Base-by-base conservation (phyloP, 371 early-diverging fungal genomes). In the Mucor piriformis region DNA sequence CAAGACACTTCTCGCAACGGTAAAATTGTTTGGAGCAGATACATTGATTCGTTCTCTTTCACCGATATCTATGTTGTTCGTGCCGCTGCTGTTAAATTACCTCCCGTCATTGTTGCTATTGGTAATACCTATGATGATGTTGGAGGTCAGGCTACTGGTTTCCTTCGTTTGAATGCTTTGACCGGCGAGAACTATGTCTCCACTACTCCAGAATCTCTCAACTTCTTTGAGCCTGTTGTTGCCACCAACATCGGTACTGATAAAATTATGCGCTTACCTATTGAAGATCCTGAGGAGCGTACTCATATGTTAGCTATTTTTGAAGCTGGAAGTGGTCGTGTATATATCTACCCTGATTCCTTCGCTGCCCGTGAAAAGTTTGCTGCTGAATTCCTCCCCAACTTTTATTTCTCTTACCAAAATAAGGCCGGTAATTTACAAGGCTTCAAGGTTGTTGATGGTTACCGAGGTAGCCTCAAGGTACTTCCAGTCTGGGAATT, bases 1-100 rank as follows among this genome's bases (percentile, higher is more conserved):
- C 80, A 95, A 32, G 91, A 94, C 61, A 88, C 94, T 16, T 82
- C 78, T 52, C 80, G 71, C 40, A 77, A 81, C 38, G 95, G 95
- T 1, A 64, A 80, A 32, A 77, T 86, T 50, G 80, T 92, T 2
- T 97, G 97, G 97, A 82, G 86, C 18, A 64, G 77, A 16, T 76
- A 76, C 48, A 51, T 76, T 8, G 69, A 65, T 18, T 54, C 61
- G 20, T 74, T 81, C 18, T 66, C 76, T 0, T 82, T 88, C 48
- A 65, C 72, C 7, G 67, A 86, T 27, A 18, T 93, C 2, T 64
- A 86, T 47, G 65, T 86, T 13, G 83, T 93, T 6, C 84, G 95
- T 12, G 65, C 77, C 15, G 77, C 88, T 12, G 50, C 83, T 32
- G 88, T 90, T 29, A 88, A 88, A 46, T 77, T 86, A 29, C 92